phyloP scores from a whole-genome alignment of 2,329 filamentous ascomycete species.

The Cryphonectria carpinicola region DNA sequence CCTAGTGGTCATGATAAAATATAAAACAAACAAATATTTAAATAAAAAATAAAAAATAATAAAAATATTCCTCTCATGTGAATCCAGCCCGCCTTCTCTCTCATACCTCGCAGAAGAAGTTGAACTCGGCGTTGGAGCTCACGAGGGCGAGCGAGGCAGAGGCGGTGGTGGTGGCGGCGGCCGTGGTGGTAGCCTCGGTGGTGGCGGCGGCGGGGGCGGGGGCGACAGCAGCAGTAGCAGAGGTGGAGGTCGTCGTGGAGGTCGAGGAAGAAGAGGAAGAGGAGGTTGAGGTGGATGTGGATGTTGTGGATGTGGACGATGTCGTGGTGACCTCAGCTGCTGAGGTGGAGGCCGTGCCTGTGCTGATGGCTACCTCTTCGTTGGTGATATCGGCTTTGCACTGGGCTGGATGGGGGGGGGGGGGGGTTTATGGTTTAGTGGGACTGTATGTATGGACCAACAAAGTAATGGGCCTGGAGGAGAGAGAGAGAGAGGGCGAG shows the following conservation, averaged over 20 bases:
- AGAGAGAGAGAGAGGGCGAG: neutral
- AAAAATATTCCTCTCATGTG: too few relatives aligned
- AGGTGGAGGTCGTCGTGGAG: slow-evolving; percentile 12
- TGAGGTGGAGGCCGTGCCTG: slow-evolving; percentile 20
- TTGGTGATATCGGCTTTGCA: slow-evolving; percentile 40
- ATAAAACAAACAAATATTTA: neutral
- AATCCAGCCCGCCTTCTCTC: neutral
- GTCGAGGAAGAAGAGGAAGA: slow-evolving; percentile 13
- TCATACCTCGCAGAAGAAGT: slow-evolving; percentile 46
- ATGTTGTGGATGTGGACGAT: slow-evolving; percentile 19
- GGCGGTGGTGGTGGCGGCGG: slow-evolving; percentile 35
- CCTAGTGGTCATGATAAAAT: neutral
- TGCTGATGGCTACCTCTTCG: slow-evolving; percentile 9
- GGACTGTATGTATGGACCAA: neutral
- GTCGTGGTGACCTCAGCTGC: slow-evolving; percentile 4
- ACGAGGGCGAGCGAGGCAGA: slow-evolving; percentile 40
- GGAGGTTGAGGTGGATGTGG: neutral
- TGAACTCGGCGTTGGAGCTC: slow-evolving; percentile 48
- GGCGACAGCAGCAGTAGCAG: slow-evolving; percentile 9
- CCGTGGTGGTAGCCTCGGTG: slow-evolving; percentile 25
- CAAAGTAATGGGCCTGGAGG: neutral
- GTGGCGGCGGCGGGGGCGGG: neutral
- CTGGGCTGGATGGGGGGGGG: slow-evolving; percentile 36
- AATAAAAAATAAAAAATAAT: too few relatives aligned
- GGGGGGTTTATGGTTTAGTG: neutral